Percentiles rank a stretch among this genome's conserved stretches.
These are phyloP conservation scores for Exophiala dermatitidis DNA, from an alignment of 2,329 filamentous ascomycete genomes.

Conservation along the genomic window DNA sequence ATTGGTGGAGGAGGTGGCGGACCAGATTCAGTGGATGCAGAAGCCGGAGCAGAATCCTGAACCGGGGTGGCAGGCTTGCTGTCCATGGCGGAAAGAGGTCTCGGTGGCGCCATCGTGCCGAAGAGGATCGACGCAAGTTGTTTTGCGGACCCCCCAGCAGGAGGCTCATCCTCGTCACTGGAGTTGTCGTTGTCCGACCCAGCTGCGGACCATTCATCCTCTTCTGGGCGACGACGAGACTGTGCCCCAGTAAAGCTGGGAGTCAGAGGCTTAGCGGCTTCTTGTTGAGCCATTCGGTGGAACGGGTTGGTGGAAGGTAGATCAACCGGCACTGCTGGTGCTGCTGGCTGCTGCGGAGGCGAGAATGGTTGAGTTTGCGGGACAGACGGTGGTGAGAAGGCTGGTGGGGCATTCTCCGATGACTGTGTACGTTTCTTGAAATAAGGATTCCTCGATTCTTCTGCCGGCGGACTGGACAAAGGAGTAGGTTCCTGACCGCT, in stretches of 20 bases:
- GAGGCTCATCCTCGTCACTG: constrained; percentile 64
- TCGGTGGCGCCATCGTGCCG: constrained; percentile 90
- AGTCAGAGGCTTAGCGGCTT: constrained; percentile 45
- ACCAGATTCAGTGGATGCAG: constrained; percentile 33
- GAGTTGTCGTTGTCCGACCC: constrained; percentile 71
- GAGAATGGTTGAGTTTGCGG: constrained; percentile 35
- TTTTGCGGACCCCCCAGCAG: constrained; percentile 75
- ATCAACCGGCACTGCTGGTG: constrained; percentile 38
- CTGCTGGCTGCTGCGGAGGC: constrained; percentile 31
- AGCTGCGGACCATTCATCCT: constrained; percentile 74
- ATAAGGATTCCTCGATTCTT: constrained; percentile 90
- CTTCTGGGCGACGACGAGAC: constrained; percentile 53
- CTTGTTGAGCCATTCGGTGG: constrained; percentile 65
- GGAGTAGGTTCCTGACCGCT: constrained; percentile 49
- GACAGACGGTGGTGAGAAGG: constrained; percentile 40
- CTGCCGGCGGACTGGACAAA: constrained; percentile 43
- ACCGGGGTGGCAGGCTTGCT: constrained; percentile 42
- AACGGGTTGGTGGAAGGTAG: constrained; percentile 89
- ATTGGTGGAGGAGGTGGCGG: constrained; percentile 28
- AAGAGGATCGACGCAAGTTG: constrained; percentile 92
- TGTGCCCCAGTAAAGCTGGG: constrained; percentile 40
- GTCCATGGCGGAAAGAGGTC: constrained; percentile 69
- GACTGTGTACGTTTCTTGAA: constrained; percentile 78
- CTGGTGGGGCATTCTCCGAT: constrained; percentile 39
- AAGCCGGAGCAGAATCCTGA: constrained; percentile 43